These are phyloP conservation scores for Ottelia alismoides DNA, from an alignment of 106 monocot species.

Conservation along the genomic window DNA sequence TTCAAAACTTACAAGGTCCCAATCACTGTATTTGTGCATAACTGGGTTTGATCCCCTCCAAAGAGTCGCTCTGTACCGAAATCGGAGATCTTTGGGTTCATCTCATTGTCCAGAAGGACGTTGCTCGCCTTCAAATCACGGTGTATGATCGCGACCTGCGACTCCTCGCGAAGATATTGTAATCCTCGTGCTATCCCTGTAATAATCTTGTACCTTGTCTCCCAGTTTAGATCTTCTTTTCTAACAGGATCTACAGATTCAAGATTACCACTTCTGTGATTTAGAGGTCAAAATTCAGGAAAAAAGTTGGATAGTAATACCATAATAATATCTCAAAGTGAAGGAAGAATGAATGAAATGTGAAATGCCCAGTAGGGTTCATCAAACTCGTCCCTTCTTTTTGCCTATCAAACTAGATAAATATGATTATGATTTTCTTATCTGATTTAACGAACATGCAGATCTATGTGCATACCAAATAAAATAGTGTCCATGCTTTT, in stretches of 20 bases:
- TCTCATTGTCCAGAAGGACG: slow-evolving; percentile 15
- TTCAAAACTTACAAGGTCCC: slow-evolving; percentile 15
- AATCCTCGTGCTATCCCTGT: slow-evolving; percentile 22
- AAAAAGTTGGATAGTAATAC: too few species aligned
- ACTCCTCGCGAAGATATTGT: slow-evolving; percentile 17
- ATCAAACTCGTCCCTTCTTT: too few species aligned
- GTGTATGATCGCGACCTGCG: slow-evolving; percentile 12
- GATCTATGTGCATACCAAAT: slow-evolving; percentile 3
- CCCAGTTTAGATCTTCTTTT: slow-evolving; percentile 3
- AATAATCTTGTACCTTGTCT: too few species aligned
- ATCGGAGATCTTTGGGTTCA: slow-evolving; percentile 29
- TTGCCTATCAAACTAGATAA: too few species aligned
- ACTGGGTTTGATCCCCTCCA: slow-evolving; percentile 5
- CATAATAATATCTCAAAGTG: too few species aligned
- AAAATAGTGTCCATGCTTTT: slow-evolving; percentile 1
- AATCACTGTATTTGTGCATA: slow-evolving; percentile 4
- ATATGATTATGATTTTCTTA: too few species aligned
- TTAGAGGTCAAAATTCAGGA: too few species aligned
- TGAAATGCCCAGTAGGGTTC: too few species aligned
- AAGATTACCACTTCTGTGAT: too few species aligned
- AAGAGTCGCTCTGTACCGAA: slow-evolving; percentile 14
- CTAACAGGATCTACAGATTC: background rate
- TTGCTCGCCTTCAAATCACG: too few species aligned
- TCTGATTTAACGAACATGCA: too few species aligned
- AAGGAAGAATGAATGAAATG: too few species aligned